Conservation (phyloP, 257 asterid genomes). For the Penstemon newberryi region DNA sequence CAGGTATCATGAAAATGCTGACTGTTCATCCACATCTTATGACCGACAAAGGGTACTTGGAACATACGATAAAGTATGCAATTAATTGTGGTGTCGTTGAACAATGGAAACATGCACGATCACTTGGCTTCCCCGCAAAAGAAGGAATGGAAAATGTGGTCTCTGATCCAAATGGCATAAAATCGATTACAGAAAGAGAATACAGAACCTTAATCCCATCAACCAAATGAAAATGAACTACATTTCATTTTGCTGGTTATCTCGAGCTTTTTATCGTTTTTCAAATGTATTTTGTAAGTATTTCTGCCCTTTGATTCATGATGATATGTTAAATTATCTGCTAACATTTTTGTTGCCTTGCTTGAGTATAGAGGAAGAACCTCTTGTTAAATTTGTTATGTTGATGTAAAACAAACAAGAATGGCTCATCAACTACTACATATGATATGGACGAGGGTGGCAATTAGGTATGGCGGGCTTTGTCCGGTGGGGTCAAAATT, state of each 20-base stretch:
- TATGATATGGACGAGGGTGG: too few relatives aligned
- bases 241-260: too few relatives aligned
- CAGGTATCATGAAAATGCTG: conserved; percentile 81
- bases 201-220: conserved; percentile 63
- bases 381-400: too few relatives aligned
- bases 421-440: too few relatives aligned
- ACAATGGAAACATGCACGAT: conserved; percentile 78
- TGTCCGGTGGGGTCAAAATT: too few relatives aligned
- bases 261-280: neutral
- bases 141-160: conserved; percentile 82
- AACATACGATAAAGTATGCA: conserved; percentile 65
- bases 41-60: conserved; percentile 66
- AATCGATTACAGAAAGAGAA: conserved; percentile 76
- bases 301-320: too few relatives aligned
- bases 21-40: conserved; percentile 73
- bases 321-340: too few relatives aligned
- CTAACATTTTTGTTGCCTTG: too few relatives aligned
- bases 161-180: conserved; percentile 70
- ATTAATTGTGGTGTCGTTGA: conserved; percentile 83
- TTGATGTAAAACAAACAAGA: too few relatives aligned
- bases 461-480: too few relatives aligned
- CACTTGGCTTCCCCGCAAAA: conserved; percentile 79
- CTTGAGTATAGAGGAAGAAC: too few relatives aligned
- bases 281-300: neutral
- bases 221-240: conserved; percentile 30